Evolutionary conservation across 306 rosid species (phyloP).

Genomic region (Benincasa hispida): DNA sequence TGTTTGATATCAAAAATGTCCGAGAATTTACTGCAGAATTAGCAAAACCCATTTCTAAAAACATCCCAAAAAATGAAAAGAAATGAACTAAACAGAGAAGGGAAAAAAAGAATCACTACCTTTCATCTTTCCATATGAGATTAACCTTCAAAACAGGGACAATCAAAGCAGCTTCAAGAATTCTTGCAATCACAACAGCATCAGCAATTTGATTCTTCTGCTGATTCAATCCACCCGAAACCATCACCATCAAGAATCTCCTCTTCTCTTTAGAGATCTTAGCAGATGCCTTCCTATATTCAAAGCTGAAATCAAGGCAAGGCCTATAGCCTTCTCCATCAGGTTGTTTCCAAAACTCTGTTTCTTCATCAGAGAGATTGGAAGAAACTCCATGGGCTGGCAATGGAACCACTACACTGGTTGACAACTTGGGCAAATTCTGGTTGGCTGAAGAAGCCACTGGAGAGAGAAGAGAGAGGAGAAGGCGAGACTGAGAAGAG

Average conservation of each 20-base stretch:
- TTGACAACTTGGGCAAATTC: conserved; percentile 10
- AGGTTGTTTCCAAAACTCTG: conserved; percentile 47
- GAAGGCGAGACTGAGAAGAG: not conserved
- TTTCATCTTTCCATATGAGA: conserved; percentile 43
- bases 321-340: conserved; percentile 28
- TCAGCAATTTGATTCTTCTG: conserved; percentile 51
- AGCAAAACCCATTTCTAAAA: not conserved
- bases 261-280: conserved; percentile 26
- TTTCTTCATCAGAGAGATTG: conserved; percentile 21
- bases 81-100: not conserved
- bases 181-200: conserved; percentile 43
- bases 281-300: conserved; percentile 21
- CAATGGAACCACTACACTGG: conserved; percentile 22
- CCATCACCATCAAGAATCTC: conserved; percentile 42
- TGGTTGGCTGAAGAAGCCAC: not conserved
- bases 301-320: conserved; percentile 32
- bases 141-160: conserved; percentile 43
- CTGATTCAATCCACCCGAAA: conserved; percentile 47
- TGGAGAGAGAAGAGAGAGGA: conserved; percentile 13
- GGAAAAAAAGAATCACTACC: conserved; percentile 9
- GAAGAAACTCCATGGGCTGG: conserved; percentile 20
- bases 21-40: conserved; percentile 32
- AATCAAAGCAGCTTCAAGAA: conserved; percentile 43
- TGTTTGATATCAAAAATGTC: conserved; percentile 36
- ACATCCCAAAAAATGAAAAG: not conserved